A percentile compares a stretch with the other conserved stretches of the same genome.
Conservation (phyloP, 345 rosid species). For the Durio zibethinus region DNA sequence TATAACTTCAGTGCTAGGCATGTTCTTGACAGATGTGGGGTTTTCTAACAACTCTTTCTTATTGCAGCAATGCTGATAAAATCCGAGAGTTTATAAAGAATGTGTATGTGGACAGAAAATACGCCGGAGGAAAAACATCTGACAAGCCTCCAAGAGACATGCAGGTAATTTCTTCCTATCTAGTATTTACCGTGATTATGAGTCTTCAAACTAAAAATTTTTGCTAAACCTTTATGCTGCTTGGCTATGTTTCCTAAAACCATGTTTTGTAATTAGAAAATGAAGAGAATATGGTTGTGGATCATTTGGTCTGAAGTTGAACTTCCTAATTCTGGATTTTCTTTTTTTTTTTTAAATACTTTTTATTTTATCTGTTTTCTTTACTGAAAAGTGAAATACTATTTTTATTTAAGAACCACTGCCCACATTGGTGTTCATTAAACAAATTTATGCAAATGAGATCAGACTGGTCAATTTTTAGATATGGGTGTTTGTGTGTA, state of each 20-base stretch:
- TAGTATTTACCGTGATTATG: background rate
- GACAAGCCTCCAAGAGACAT: constrained; percentile 73
- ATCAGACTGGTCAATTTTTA: background rate
- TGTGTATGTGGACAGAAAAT: constrained; percentile 76
- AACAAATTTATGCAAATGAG: background rate
- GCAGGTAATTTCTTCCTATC: constrained; percentile 47
- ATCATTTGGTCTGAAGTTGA: background rate
- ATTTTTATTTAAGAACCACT: background rate
- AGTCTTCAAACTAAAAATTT: background rate
- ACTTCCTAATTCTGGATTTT: background rate
- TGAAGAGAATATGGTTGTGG: constrained; percentile 1
- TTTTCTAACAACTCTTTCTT: constrained; percentile 22
- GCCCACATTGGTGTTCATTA: background rate
- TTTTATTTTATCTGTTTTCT: background rate
- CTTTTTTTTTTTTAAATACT: background rate
- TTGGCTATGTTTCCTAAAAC: background rate
- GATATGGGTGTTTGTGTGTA: background rate
- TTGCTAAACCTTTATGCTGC: background rate
- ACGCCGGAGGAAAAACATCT: constrained; percentile 59
- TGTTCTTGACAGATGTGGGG: constrained; percentile 5
- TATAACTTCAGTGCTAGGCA: background rate
- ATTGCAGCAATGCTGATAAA: constrained; percentile 63
- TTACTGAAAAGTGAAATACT: background rate
- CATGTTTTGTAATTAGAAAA: background rate
- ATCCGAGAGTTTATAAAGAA: constrained; percentile 84